phyloP scores from a whole-genome alignment of 1,284 basidiomycete genomes.

The Calocybe gambosa region DNA sequence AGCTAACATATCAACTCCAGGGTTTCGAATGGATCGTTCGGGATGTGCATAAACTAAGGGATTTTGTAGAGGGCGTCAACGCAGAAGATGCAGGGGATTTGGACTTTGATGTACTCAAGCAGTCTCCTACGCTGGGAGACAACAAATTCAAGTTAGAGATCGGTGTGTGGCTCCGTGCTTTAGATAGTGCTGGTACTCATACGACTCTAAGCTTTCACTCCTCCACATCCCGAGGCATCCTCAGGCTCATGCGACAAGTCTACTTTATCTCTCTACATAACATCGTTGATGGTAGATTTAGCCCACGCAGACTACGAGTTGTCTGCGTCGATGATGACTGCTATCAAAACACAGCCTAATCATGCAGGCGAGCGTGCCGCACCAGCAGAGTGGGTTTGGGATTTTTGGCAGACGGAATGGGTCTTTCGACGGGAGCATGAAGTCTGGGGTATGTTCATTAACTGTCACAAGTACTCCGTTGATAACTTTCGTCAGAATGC shows the following conservation, averaged over 20 bases:
- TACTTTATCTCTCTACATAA: slow-evolving; percentile 59
- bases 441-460: slow-evolving; percentile 51
- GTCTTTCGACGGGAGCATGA: slow-evolving; percentile 61
- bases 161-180: slow-evolving; percentile 29
- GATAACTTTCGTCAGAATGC: slow-evolving; percentile 40
- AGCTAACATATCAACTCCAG: slow-evolving; percentile 26
- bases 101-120: slow-evolving; percentile 53
- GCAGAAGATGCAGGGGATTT: slow-evolving; percentile 17
- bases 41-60: slow-evolving; percentile 47
- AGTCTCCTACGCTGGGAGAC: slow-evolving; percentile 62
- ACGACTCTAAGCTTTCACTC: slow-evolving; percentile 23
- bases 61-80: slow-evolving; percentile 42
- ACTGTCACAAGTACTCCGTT: slow-evolving; percentile 1
- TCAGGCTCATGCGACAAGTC: slow-evolving; percentile 21
- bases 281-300: slow-evolving; percentile 57
- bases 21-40: slow-evolving; percentile 64
- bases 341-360: slow-evolving; percentile 62
- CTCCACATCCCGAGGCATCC: slow-evolving; percentile 20
- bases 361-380: slow-evolving; percentile 55
- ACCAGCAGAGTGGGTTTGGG: slow-evolving; percentile 71
- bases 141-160: slow-evolving; percentile 71
- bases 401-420: slow-evolving; percentile 60
- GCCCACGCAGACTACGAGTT: slow-evolving; percentile 54
- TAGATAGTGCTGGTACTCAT: neutral
- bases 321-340: slow-evolving; percentile 63